Percentiles rank a stretch among this genome's conserved stretches.
Conservation (phyloP, 2,329 filamentous ascomycete genomes). For the Metarhizium guizhouense region DNA sequence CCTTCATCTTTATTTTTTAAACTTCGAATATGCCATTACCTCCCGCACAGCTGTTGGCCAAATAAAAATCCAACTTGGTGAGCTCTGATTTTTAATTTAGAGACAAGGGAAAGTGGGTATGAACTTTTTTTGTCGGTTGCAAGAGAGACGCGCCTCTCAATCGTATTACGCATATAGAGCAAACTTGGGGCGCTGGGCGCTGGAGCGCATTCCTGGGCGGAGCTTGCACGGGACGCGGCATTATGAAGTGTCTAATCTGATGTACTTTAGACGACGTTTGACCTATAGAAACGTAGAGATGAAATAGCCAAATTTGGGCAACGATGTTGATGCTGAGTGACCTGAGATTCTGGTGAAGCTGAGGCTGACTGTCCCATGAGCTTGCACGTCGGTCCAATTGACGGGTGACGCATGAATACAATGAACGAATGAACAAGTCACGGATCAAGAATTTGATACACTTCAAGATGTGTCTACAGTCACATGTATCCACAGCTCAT, state of each 20-base stretch:
- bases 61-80: background rate
- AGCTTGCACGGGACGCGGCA: conserved; percentile 22
- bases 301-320: conserved; percentile 9
- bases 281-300: conserved; percentile 30
- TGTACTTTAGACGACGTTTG: conserved; percentile 32
- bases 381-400: background rate
- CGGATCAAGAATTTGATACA: too few species aligned
- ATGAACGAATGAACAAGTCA: too few species aligned
- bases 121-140: conserved; percentile 14
- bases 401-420: too few species aligned
- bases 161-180: conserved; percentile 28
- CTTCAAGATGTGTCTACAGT: too few species aligned
- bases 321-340: background rate
- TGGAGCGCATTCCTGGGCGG: conserved; percentile 12
- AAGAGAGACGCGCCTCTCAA: conserved; percentile 13
- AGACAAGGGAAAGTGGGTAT: background rate
- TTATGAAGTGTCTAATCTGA: conserved; percentile 29
- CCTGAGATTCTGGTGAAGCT: background rate
- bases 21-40: conserved; percentile 11
- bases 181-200: conserved; percentile 25
- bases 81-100: background rate
- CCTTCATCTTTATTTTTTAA: conserved; percentile 10
- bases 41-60: conserved; percentile 9
- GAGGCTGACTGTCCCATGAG: background rate
- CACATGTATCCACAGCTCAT: too few species aligned